A percentile compares a stretch with the other conserved stretches of the same genome.
Evolutionary conservation across 345 rosid genomes (phyloP).

Genomic region (Nephelium lappaceum): DNA sequence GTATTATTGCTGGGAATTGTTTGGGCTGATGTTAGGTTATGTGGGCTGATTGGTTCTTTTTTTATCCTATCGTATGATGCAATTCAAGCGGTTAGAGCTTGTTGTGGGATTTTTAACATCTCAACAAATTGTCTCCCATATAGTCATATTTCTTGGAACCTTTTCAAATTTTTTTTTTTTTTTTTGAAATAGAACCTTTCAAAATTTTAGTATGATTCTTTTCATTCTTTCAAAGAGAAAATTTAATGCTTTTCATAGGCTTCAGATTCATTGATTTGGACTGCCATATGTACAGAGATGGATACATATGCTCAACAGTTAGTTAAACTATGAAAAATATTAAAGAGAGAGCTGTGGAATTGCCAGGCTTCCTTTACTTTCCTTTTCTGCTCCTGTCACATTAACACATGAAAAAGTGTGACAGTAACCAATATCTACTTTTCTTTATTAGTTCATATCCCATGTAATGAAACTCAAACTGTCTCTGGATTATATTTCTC

Average conservation of each 20-base stretch:
- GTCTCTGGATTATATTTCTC: background rate
- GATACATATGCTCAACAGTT: conserved; percentile 2
- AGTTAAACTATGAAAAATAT: background rate
- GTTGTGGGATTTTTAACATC: too few species aligned
- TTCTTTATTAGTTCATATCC: background rate
- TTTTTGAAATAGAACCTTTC: too few species aligned
- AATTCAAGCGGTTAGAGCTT: too few species aligned
- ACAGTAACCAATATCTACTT: background rate
- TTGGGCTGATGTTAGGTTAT: too few species aligned
- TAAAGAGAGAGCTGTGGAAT: background rate
- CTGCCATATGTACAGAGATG: background rate
- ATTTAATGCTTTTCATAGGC: background rate
- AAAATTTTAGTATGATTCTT: too few species aligned
- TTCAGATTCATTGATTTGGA: background rate
- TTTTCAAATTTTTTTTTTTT: too few species aligned
- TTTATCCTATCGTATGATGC: too few species aligned
- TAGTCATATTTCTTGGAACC: too few species aligned
- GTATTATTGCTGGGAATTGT: too few species aligned
- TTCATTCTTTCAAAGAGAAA: background rate
- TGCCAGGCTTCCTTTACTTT: background rate
- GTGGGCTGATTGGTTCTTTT: too few species aligned
- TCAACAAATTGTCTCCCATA: too few species aligned
- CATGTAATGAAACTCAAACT: conserved; percentile 3
- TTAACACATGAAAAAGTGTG: background rate
- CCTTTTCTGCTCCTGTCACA: background rate